Conservation (phyloP, 73 alveolate genomes). For the Stentor roeselii region DNA sequence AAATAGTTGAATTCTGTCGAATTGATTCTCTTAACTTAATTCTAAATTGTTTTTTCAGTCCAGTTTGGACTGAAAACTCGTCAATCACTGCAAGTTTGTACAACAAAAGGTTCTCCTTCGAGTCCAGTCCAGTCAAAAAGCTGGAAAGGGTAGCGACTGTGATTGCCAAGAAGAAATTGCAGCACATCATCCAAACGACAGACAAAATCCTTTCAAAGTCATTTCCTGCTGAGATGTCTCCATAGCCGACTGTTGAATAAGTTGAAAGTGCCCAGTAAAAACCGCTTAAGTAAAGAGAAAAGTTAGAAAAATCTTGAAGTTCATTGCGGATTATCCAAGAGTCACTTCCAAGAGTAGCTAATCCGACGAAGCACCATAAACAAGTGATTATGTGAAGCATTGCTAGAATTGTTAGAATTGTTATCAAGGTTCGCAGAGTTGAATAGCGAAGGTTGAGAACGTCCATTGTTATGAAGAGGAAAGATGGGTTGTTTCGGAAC, state of each 20-base stretch:
- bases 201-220: conserved; percentile 45
- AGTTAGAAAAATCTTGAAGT: neutral
- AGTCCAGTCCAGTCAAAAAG: neutral
- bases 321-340: neutral
- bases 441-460: neutral
- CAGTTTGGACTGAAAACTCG: neutral
- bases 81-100: conserved; percentile 2
- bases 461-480: neutral
- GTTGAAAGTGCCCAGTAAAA: conserved; percentile 65
- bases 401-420: neutral
- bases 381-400: neutral
- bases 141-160: conserved; percentile 55
- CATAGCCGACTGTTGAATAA: conserved; percentile 75
- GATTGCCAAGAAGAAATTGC: conserved; percentile 63
- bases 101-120: neutral
- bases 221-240: conserved; percentile 65
- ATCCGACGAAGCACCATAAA: neutral
- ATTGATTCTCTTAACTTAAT: neutral
- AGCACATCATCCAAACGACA: conserved; percentile 43
- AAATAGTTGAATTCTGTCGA: neutral
- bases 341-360: neutral
- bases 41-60: neutral
- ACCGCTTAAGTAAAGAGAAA: conserved; percentile 36
- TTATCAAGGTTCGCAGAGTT: neutral
- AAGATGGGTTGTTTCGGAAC: too few species aligned